Evolutionary conservation across 2,329 filamentous ascomycete species (phyloP).

Genomic region (Fusarium piperis): DNA sequence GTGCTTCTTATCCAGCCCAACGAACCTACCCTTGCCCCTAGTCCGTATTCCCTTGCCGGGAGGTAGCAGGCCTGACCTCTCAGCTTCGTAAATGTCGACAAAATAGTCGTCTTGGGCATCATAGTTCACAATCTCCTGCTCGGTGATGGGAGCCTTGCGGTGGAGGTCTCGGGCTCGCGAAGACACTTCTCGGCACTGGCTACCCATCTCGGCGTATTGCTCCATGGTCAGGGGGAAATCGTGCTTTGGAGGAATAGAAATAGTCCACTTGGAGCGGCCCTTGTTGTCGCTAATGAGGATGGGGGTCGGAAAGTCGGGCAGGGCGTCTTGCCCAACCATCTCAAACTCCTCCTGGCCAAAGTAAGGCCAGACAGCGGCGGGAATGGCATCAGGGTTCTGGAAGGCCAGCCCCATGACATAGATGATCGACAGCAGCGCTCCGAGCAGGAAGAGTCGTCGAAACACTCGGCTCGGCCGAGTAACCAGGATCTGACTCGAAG

Average conservation of each 20-base stretch:
- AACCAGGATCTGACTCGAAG: conserved; percentile 56
- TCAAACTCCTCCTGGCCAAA: conserved; percentile 66
- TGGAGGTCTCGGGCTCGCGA: conserved; percentile 62
- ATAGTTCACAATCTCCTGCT: conserved; percentile 60
- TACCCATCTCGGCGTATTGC: conserved; percentile 76
- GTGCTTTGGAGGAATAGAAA: conserved; percentile 75
- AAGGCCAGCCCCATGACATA: conserved; percentile 55
- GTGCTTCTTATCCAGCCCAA: conserved; percentile 58
- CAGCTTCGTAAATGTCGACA: conserved; percentile 78
- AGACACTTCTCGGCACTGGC: conserved; percentile 72
- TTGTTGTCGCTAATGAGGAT: conserved; percentile 73
- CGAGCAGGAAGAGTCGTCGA: conserved; percentile 64
- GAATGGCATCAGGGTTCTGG: conserved; percentile 41
- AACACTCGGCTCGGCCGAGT: conserved; percentile 67
- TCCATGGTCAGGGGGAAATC: conserved; percentile 73
- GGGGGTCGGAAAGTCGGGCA: conserved; percentile 79
- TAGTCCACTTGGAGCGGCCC: conserved; percentile 78
- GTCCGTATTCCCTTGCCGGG: conserved; percentile 49
- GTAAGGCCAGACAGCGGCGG: conserved; percentile 51
- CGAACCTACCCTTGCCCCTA: conserved; percentile 55
- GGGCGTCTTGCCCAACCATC: conserved; percentile 70
- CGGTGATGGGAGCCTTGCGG: conserved; percentile 50
- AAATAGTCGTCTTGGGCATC: conserved; percentile 74
- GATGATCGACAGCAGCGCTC: conserved; percentile 59
- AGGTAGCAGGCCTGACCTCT: conserved; percentile 68